Evolutionary conservation across 23 red algal species (phyloP).

Genomic region (Gracilaria domingensis): DNA sequence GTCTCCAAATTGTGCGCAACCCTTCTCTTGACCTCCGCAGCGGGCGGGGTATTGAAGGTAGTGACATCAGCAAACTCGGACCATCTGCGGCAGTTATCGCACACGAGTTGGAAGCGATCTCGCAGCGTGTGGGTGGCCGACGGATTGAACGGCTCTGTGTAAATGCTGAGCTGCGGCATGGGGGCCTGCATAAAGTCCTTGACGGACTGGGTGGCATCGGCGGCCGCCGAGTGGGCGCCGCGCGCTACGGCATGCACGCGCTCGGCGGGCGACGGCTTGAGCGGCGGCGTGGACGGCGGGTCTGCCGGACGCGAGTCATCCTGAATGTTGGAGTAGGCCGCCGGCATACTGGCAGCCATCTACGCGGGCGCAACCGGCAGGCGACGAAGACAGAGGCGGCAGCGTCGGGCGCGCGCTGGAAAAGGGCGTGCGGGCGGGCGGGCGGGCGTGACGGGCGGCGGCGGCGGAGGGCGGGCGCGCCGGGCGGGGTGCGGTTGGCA

Average conservation of each 20-base stretch:
- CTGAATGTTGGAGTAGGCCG: neutral
- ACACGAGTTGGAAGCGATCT: constrained; percentile 73
- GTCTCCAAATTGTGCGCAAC: constrained; percentile 72
- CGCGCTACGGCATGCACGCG: constrained; percentile 63
- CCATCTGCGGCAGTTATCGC: constrained; percentile 68
- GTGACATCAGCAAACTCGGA: constrained; percentile 72
- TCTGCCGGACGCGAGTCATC: constrained; percentile 15
- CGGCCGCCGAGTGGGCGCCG: constrained; percentile 26
- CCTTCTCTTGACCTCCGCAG: constrained; percentile 48
- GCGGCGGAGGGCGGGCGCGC: no score
- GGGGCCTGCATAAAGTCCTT: constrained; percentile 33
- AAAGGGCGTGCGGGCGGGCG: neutral
- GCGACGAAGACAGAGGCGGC: neutral
- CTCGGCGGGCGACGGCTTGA: constrained; percentile 12
- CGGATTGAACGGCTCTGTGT: constrained; percentile 80
- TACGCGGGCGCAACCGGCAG: neutral
- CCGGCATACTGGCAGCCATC: neutral
- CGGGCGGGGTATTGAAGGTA: constrained; percentile 48
- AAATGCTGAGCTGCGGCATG: constrained; percentile 49
- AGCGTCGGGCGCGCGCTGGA: neutral
- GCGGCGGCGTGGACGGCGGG: neutral
- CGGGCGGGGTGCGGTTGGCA: no score
- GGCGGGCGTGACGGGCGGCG: neutral
- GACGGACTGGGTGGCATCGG: constrained; percentile 42
- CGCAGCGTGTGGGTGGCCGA: constrained; percentile 40